phyloP scores from a whole-genome alignment of 257 asterid species.

The Paraleonurus japonicus region DNA sequence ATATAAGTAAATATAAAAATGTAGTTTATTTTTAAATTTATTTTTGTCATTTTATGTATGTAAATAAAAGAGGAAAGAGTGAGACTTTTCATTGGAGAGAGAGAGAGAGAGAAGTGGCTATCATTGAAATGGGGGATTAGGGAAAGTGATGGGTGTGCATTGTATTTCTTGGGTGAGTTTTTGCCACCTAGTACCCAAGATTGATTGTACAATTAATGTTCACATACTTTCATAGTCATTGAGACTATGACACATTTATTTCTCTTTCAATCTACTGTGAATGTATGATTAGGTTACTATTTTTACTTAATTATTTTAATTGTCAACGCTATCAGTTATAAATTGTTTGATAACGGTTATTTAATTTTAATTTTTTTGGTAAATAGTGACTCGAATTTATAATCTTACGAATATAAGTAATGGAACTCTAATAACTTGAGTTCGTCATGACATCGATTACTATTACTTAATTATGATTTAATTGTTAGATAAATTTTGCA shows the following conservation, averaged over 20 bases:
- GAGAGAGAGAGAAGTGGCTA: slow-evolving; percentile 9
- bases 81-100: neutral
- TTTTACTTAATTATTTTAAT: neutral
- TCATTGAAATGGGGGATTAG: slow-evolving; percentile 8
- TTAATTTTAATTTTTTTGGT: too few species aligned
- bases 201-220: neutral
- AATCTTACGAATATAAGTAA: too few species aligned
- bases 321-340: too few species aligned
- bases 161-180: neutral
- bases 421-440: too few species aligned
- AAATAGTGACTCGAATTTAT: too few species aligned
- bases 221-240: neutral
- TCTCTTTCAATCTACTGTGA: neutral
- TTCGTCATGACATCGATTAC: too few species aligned
- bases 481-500: too few species aligned
- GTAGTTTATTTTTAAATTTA: neutral
- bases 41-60: neutral
- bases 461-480: too few species aligned
- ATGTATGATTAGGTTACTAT: neutral
- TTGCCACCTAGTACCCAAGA: neutral
- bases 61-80: neutral
- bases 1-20: neutral
- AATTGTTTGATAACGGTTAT: too few species aligned
- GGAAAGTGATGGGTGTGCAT: slow-evolving; percentile 3
- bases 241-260: neutral